Base-by-base conservation (phyloP, 129 eudicot genomes). In the Flaveria bidentis region DNA sequence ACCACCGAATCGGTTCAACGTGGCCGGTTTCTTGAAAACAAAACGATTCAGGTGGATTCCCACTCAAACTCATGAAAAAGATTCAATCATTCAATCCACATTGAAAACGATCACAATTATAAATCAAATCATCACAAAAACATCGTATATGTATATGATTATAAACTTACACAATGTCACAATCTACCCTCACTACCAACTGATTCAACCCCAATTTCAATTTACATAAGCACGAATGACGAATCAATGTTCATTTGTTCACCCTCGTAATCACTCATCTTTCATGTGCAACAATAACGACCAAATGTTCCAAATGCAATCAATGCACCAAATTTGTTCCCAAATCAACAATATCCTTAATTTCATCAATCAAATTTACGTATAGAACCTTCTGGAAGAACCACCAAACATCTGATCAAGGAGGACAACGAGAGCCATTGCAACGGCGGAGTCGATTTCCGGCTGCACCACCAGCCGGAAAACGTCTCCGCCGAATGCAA, bases 341-440 rank as follows among this genome's bases (percentile, higher is more conserved):
- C 61, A 15, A 45, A 55, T 41, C 18, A 14, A 30, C 45, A 49
- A 3, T 39, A 28, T 3, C 33, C 33, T 39, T 36, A 46, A 13
- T 22, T 61, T 22, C 5, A 46, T 57, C 15, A 15, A 58, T 58
- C 26, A 5, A 22, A 7, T 49, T 49, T 28, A 69, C 77, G 57
- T 58, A 2, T 42, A 71, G 76, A 62, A 75, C 69, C 57, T 47
- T 46, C 82, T 57, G 1, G 88, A 79, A 53, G 85, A 56, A 22
- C 84, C 76, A 30, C 86, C 86, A n/a, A 80, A 88, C 94, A 88
- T 91, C 46, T 83, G 91, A 45, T 91, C 92, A 3, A 91, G 84
- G 14, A 91, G 66, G 67, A 91, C 82, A 33, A 91, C 88, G 1
- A 91, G 69, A 3, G 92, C 90, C 97, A 91, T 91, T 14, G 92